Conservation (phyloP, 2,329 filamentous ascomycete genomes). For the Ophiostoma quercus region DNA sequence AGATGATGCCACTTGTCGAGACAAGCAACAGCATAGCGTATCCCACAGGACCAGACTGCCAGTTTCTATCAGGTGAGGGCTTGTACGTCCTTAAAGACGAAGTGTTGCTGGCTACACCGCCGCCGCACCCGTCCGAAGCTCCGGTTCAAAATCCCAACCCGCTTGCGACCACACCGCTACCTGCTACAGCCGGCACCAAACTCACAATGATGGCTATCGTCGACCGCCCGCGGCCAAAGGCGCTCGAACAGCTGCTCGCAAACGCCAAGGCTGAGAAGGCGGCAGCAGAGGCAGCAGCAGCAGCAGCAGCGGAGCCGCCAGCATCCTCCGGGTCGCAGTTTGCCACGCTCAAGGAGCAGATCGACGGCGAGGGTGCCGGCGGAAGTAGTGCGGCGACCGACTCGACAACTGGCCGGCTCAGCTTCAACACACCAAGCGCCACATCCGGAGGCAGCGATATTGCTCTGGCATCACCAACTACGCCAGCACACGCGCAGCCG, state of each 20-base stretch:
- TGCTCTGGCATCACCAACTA: constrained; percentile 47
- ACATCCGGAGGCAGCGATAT: constrained; percentile 24
- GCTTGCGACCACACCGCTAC: constrained; percentile 74
- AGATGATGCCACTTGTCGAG: constrained; percentile 74
- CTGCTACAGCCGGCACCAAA: constrained; percentile 80
- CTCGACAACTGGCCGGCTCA: constrained; percentile 25
- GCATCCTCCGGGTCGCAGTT: constrained; percentile 14
- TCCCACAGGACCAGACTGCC: constrained; percentile 76
- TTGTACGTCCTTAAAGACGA: constrained; percentile 71
- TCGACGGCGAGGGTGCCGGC: constrained; percentile 22
- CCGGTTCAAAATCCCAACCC: constrained; percentile 85
- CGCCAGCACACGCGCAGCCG: constrained; percentile 37
- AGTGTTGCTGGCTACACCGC: constrained; percentile 85
- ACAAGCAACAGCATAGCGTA: constrained; percentile 85
- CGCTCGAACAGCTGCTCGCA: constrained; percentile 48
- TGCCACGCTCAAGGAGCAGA: constrained; percentile 24
- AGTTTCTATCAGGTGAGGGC: constrained; percentile 93
- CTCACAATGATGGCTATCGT: constrained; percentile 72
- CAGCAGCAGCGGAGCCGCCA: neutral
- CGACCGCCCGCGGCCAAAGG: constrained; percentile 50
- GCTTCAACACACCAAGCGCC: constrained; percentile 26
- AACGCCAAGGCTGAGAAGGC: constrained; percentile 30
- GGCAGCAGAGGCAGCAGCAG: constrained; percentile 40
- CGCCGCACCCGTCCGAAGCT: constrained; percentile 90
- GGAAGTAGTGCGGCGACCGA: constrained; percentile 16